Evolutionary conservation across 306 rosid genomes (phyloP).

Genomic region (Styphnolobium japonicum): DNA sequence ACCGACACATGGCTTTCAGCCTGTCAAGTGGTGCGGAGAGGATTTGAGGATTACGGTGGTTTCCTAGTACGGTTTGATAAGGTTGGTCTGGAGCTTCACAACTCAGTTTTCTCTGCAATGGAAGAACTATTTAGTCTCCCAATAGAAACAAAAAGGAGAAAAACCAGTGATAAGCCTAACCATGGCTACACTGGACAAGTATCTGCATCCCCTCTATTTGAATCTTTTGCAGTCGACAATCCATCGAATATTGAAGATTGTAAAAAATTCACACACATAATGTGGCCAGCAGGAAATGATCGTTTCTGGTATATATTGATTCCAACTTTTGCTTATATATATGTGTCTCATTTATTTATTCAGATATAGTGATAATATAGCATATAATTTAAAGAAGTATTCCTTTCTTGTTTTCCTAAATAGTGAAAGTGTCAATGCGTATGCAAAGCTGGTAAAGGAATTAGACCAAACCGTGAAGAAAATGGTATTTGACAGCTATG

Average conservation of each 20-base stretch:
- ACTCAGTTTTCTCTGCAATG: not conserved
- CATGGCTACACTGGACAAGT: constrained; percentile 22
- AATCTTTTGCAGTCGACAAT: constrained; percentile 28
- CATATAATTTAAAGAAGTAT: not conserved
- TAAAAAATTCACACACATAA: not conserved
- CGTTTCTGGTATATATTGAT: not conserved
- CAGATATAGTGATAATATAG: not conserved
- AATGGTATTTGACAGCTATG: constrained; percentile 33
- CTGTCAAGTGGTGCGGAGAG: constrained; percentile 13
- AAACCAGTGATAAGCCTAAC: constrained; percentile 24
- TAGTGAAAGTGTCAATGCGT: constrained; percentile 18
- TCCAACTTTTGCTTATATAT: not conserved
- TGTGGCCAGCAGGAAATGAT: constrained; percentile 36
- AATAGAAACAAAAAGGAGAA: not conserved
- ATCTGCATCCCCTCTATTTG: not conserved
- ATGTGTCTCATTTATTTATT: not conserved
- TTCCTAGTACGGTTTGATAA: constrained; percentile 24
- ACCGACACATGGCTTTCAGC: constrained; percentile 9
- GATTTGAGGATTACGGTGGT: constrained; percentile 27
- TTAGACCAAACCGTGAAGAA: constrained; percentile 17
- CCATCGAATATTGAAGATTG: not conserved
- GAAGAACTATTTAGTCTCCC: constrained; percentile 20
- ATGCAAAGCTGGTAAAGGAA: constrained; percentile 14
- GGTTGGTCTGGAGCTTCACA: not conserved
- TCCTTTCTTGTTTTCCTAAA: not conserved